Percentiles rank a stretch among this genome's conserved stretches.
Evolutionary conservation across 1,284 basidiomycete species (phyloP).

Genomic region (Exsudoporus floridanus): DNA sequence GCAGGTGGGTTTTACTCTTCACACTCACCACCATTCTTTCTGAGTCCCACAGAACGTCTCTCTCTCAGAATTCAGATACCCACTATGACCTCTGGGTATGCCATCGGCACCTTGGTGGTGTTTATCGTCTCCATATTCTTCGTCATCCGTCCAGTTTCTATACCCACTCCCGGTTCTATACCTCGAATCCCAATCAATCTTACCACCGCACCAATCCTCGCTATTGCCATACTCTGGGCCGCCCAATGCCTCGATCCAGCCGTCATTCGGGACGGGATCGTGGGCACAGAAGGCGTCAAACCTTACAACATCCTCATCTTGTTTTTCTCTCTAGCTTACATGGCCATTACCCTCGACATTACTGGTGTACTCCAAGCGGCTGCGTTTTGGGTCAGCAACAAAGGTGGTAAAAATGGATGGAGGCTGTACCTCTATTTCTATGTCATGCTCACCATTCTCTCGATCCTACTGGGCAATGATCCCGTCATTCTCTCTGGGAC

Average conservation of each 20-base stretch:
- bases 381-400: conserved; percentile 84
- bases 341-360: conserved; percentile 89
- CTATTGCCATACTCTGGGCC: conserved; percentile 78
- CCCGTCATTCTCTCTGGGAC: conserved; percentile 86
- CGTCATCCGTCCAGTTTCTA: conserved; percentile 63
- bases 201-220: conserved; percentile 74
- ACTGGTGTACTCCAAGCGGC: conserved; percentile 86
- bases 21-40: not conserved
- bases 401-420: conserved; percentile 68
- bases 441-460: conserved; percentile 75
- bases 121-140: conserved; percentile 75
- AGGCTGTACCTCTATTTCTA: conserved; percentile 80
- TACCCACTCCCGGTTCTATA: conserved; percentile 45
- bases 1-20: not conserved
- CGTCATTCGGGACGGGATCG: conserved; percentile 69
- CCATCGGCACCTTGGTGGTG: conserved; percentile 66
- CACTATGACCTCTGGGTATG: conserved; percentile 45
- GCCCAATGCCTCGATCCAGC: conserved; percentile 66
- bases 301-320: conserved; percentile 94
- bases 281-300: conserved; percentile 74
- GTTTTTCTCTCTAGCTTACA: conserved; percentile 91
- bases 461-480: conserved; percentile 87
- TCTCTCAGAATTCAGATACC: not conserved
- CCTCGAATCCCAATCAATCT: conserved; percentile 58
- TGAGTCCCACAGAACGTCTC: not conserved